phyloP scores from a whole-genome alignment of 495 filamentous ascomycete genomes.

The Aspergillus asperescens region DNA sequence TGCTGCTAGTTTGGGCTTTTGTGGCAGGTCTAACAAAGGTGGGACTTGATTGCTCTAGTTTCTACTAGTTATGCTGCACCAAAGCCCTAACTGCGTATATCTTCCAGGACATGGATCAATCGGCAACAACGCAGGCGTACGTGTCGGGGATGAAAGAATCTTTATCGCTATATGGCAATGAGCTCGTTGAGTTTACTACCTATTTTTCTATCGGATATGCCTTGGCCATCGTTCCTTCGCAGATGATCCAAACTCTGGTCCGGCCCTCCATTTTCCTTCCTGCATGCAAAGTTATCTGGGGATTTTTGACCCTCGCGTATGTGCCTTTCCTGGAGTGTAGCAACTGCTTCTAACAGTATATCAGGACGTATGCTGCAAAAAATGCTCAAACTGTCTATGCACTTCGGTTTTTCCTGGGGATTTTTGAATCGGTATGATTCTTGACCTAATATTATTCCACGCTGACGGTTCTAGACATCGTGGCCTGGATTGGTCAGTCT shows the following conservation, averaged over 20 bases:
- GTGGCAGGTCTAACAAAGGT: slow-evolving; percentile 9
- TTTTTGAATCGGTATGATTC: slow-evolving; percentile 14
- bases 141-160: slow-evolving; percentile 55
- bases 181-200: slow-evolving; percentile 36
- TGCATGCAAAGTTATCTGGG: slow-evolving; percentile 42
- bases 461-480: slow-evolving; percentile 2
- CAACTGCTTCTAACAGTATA: background rate
- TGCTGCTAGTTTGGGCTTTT: slow-evolving; percentile 1
- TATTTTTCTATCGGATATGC: slow-evolving; percentile 53
- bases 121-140: slow-evolving; percentile 37
- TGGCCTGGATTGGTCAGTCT: slow-evolving; percentile 17
- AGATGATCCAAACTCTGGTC: slow-evolving; percentile 45
- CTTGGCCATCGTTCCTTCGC: slow-evolving; percentile 50
- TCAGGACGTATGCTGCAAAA: slow-evolving; percentile 12
- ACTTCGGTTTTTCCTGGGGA: slow-evolving; percentile 15
- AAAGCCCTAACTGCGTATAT: background rate
- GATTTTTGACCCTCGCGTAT: slow-evolving; percentile 19
- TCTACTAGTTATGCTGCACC: background rate
- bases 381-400: slow-evolving; percentile 17
- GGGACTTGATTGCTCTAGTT: background rate
- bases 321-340: background rate
- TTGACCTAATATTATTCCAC: background rate
- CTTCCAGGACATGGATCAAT: slow-evolving; percentile 10
- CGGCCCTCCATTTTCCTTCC: slow-evolving; percentile 52
- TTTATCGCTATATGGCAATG: slow-evolving; percentile 44